Evolutionary conservation across 805 yeast genomes (phyloP).

Genomic region (Suhomyces sp.): DNA sequence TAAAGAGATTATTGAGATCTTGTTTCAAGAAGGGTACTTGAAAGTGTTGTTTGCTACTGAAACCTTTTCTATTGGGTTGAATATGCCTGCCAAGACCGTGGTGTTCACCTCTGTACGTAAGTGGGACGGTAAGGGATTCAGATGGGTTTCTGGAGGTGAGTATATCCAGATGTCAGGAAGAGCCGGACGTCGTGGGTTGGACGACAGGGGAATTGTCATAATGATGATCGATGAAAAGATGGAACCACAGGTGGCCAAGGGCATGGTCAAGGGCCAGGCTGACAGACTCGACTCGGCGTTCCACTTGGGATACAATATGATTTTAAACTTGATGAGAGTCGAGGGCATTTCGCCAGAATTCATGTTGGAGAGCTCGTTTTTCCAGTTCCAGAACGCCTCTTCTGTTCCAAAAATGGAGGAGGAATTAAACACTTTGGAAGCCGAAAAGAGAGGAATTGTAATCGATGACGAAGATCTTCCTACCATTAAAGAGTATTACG

Average conservation of each 20-base stretch:
- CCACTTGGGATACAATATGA: conserved; percentile 97
- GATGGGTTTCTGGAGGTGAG: conserved; percentile 99
- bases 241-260: conserved; percentile 99
- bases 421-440: conserved; percentile 53
- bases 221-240: conserved; percentile 99
- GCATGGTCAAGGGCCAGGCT: conserved; percentile 99
- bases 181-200: conserved; percentile 99
- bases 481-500: conserved; percentile 77
- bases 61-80: conserved; percentile 95
- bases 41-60: conserved; percentile 97
- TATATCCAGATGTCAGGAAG: conserved; percentile 99
- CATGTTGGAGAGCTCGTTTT: conserved; percentile 92
- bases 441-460: conserved; percentile 44
- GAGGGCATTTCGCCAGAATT: conserved; percentile 98
- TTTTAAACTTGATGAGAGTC: conserved; percentile 89
- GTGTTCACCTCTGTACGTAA: conserved; percentile 96
- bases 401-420: conserved; percentile 83
- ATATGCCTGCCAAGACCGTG: conserved; percentile 99
- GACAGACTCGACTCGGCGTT: conserved; percentile 96
- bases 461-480: conserved; percentile 66
- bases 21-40: conserved; percentile 93
- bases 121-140: conserved; percentile 96
- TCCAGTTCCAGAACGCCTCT: conserved; percentile 90
- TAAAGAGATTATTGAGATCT: conserved; percentile 91
- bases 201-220: conserved; percentile 98